These are phyloP conservation scores for Leishmania aethiopica DNA, from an alignment of 208 protist species.

Conservation along the genomic window DNA sequence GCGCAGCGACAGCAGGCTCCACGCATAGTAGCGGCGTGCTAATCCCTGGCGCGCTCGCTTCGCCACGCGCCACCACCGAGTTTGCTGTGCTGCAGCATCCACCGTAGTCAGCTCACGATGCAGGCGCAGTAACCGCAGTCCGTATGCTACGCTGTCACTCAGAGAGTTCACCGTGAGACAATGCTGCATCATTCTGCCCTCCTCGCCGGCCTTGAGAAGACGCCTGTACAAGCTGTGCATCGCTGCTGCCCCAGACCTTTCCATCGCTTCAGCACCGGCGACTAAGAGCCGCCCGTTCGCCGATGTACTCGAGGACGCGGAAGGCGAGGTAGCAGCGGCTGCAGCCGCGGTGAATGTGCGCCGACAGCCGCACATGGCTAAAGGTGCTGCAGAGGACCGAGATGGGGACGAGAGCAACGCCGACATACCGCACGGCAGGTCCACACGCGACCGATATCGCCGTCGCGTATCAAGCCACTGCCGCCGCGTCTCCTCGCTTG, in stretches of 20 bases:
- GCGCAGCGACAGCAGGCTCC: constrained; percentile 58
- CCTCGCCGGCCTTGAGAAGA: constrained; percentile 77
- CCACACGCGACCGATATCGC: not conserved
- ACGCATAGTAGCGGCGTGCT: constrained; percentile 61
- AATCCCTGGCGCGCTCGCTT: constrained; percentile 35
- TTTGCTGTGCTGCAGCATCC: constrained; percentile 33
- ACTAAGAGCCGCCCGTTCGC: not conserved
- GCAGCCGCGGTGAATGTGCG: constrained; percentile 3
- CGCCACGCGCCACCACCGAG: constrained; percentile 40
- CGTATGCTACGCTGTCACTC: constrained; percentile 54
- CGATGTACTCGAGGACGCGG: constrained; percentile 7
- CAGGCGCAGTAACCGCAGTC: constrained; percentile 57
- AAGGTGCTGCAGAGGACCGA: not conserved
- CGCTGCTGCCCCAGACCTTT: constrained; percentile 2
- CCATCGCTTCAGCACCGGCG: not conserved
- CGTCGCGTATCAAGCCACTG: not conserved
- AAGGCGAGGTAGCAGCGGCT: not conserved
- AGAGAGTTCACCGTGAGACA: constrained; percentile 58
- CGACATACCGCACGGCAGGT: not conserved
- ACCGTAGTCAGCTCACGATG: constrained; percentile 69
- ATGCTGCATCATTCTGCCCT: constrained; percentile 64
- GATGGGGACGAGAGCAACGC: not conserved
- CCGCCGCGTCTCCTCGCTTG: not conserved
- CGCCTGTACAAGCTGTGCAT: constrained; percentile 72
- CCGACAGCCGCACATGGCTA: constrained; percentile 6